Conservation (phyloP, 768 basidiomycete genomes). For the Tulasnella sp. region DNA sequence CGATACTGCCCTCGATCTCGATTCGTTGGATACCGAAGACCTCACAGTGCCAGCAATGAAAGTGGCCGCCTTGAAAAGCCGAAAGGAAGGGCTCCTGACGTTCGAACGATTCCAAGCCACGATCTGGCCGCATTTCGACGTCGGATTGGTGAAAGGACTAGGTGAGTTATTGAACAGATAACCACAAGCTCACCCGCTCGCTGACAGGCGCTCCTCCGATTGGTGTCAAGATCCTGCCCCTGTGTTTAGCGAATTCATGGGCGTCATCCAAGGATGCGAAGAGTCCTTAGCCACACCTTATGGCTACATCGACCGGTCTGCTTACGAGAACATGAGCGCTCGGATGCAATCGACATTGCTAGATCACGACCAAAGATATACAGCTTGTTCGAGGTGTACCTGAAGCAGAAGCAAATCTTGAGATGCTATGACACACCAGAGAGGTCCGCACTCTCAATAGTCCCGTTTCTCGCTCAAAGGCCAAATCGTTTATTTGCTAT, state of each 20-base stretch:
- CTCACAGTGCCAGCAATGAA: no score
- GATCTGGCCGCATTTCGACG: constrained; percentile 55
- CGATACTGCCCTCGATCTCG: no score
- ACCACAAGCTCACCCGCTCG: neutral
- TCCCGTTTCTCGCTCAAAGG: no score
- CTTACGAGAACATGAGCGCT: constrained; percentile 32
- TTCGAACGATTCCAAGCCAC: constrained; percentile 38
- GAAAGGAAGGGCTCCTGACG: constrained; percentile 27
- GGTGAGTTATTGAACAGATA: constrained; percentile 31
- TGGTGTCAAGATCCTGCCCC: constrained; percentile 43
- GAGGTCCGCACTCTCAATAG: no score
- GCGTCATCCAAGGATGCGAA: constrained; percentile 63
- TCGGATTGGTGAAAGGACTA: constrained; percentile 40
- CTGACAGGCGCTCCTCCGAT: neutral
- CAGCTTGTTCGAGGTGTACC: constrained; percentile 43
- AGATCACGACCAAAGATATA: constrained; percentile 39
- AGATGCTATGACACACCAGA: no score
- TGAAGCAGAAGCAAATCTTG: constrained; percentile 22
- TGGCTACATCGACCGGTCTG: constrained; percentile 34
- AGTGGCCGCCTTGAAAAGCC: neutral
- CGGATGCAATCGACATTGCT: constrained; percentile 41
- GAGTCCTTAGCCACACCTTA: constrained; percentile 30
- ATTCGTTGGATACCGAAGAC: no score
- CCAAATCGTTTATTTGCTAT: neutral
- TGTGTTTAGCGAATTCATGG: constrained; percentile 43